A percentile compares a stretch with the other conserved stretches of the same genome.
Evolutionary conservation across 305 asterid species (phyloP).

Genomic region (Fraxinus greggii): DNA sequence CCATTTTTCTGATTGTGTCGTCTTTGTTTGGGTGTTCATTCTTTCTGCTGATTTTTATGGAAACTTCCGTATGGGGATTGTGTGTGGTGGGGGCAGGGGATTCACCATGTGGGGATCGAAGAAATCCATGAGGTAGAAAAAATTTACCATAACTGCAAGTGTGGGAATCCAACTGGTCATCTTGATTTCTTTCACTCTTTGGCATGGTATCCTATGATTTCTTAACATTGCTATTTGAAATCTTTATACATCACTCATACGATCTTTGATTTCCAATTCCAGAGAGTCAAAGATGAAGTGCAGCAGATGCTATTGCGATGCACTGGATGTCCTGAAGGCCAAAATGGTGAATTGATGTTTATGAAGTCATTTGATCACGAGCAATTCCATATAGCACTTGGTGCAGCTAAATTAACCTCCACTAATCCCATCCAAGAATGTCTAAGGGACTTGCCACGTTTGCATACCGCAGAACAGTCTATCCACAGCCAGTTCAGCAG

Average conservation of each 20-base stretch:
- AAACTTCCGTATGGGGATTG: not conserved
- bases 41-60: not conserved
- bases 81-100: not conserved
- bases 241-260: conserved; percentile 9
- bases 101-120: not conserved
- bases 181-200: not conserved
- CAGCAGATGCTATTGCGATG: conserved; percentile 39
- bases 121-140: not conserved
- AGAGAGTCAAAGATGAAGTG: conserved; percentile 74
- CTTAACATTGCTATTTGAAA: not conserved
- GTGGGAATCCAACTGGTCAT: not conserved
- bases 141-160: not conserved
- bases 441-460: conserved; percentile 34
- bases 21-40: not conserved
- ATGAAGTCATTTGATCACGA: conserved; percentile 59
- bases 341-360: conserved; percentile 37
- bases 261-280: conserved; percentile 20
- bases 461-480: conserved; percentile 34
- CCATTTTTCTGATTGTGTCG: not conserved
- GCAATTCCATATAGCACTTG: conserved; percentile 51
- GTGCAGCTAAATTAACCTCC: conserved; percentile 39
- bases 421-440: conserved; percentile 33
- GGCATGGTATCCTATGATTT: not conserved
- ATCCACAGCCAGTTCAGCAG: conserved; percentile 31
- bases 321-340: conserved; percentile 24